phyloP scores from a whole-genome alignment of 208 protist genomes.

The Vickermania ingenoplastis region DNA sequence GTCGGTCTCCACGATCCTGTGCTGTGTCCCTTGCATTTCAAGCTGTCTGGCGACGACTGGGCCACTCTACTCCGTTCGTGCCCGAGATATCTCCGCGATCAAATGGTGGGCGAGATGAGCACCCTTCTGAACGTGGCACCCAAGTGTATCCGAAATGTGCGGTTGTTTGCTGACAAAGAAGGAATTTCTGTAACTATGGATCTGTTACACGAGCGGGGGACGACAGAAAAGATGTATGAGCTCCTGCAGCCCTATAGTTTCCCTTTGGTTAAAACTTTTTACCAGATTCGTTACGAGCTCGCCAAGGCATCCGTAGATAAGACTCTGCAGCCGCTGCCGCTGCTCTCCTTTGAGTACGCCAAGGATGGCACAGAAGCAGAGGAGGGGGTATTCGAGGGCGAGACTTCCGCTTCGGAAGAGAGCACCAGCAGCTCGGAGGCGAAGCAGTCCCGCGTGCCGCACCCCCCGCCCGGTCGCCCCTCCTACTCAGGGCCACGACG shows the following conservation, averaged over 20 bases:
- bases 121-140: background rate
- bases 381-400: no score
- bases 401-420: no score
- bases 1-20: background rate
- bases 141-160: slow-evolving; percentile 4
- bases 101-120: slow-evolving; percentile 1
- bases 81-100: slow-evolving; percentile 5
- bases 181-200: background rate
- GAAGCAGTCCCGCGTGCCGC: no score
- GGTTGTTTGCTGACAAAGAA: background rate
- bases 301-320: background rate
- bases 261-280: background rate
- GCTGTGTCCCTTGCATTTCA: background rate
- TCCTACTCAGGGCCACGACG: no score
- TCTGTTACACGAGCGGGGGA: background rate
- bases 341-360: background rate
- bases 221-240: background rate
- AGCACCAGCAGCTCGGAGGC: no score
- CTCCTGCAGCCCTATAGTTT: background rate
- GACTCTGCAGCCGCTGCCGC: background rate
- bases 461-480: no score
- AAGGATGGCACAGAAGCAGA: background rate
- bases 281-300: background rate
- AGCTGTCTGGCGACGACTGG: slow-evolving; percentile 3
- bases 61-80: background rate